Evolutionary conservation across 164 flowering plant genomes (phyloP).

Genomic region (Aristolochia contorta): DNA sequence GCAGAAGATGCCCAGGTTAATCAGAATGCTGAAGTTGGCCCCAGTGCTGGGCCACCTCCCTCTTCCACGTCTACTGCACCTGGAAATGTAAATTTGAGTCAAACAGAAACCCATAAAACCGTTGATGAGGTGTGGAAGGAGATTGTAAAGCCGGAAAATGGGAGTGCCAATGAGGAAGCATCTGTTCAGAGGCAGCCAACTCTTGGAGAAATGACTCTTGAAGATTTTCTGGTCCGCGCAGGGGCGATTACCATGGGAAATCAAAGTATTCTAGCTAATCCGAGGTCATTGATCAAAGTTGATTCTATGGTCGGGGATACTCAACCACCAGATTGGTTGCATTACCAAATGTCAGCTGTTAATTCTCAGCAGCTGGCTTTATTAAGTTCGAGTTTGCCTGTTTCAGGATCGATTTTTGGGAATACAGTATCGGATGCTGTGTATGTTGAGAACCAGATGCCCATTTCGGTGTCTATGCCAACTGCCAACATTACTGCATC

Average conservation of each 20-base stretch:
- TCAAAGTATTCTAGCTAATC: conserved; percentile 6
- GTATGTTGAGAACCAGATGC: conserved; percentile 20
- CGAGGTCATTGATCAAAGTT: conserved; percentile 12
- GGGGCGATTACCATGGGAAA: conserved; percentile 19
- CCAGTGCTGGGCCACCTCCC: conserved; percentile 3
- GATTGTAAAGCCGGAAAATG: conserved; percentile 17
- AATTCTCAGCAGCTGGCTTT: conserved; percentile 15
- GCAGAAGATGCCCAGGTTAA: conserved; percentile 9
- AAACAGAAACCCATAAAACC: conserved; percentile 15
- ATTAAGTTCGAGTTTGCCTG: conserved; percentile 14
- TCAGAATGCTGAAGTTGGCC: neutral
- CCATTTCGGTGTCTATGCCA: conserved; percentile 13
- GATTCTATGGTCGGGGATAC: conserved; percentile 18
- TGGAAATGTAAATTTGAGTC: conserved; percentile 17
- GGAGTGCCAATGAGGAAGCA: conserved; percentile 3
- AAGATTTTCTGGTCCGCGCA: conserved; percentile 26
- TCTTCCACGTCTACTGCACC: conserved; percentile 13
- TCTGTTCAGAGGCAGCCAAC: conserved; percentile 9
- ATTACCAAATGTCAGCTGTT: conserved; percentile 17
- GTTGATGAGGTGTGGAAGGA: conserved; percentile 30
- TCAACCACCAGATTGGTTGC: conserved; percentile 26
- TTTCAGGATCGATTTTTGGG: conserved; percentile 15
- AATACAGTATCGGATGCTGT: conserved; percentile 15
- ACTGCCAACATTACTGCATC: conserved; percentile 13
- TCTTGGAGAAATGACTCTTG: conserved; percentile 20